phyloP scores from a whole-genome alignment of 2,329 filamentous ascomycete species.

The Ophiostoma australiae region DNA sequence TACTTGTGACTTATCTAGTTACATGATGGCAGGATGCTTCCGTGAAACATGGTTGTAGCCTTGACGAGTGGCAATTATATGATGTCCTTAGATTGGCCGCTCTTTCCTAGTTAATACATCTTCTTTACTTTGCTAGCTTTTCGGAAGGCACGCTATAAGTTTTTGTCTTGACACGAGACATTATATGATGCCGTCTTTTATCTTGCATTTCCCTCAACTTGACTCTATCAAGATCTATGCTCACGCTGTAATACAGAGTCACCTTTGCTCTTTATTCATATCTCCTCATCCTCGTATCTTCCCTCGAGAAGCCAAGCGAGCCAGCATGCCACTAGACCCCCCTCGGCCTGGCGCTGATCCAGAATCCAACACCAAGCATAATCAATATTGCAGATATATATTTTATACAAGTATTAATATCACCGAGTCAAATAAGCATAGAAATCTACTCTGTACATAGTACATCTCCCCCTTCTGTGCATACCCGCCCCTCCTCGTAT shows the following conservation, averaged over 20 bases:
- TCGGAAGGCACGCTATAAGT: neutral
- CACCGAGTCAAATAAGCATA: neutral
- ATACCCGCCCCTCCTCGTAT: constrained; percentile 16
- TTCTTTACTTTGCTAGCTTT: neutral
- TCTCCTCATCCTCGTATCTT: constrained; percentile 2
- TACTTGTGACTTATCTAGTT: neutral
- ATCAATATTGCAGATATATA: neutral
- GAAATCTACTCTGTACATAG: neutral
- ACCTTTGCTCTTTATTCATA: neutral
- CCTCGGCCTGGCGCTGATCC: constrained; percentile 24
- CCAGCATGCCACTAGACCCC: constrained; percentile 20
- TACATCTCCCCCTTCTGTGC: neutral
- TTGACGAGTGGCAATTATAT: neutral
- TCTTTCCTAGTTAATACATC: neutral
- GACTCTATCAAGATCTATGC: neutral
- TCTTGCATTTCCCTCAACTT: neutral
- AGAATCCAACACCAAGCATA: constrained; percentile 11
- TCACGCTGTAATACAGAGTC: neutral
- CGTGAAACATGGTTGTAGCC: neutral
- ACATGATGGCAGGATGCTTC: neutral
- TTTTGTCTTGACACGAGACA: neutral
- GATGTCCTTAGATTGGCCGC: neutral
- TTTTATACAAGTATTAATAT: neutral
- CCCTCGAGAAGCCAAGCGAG: constrained; percentile 18
- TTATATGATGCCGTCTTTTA: neutral